Conservation (phyloP, 106 monocot species). For the Chionographis japonica region DNA sequence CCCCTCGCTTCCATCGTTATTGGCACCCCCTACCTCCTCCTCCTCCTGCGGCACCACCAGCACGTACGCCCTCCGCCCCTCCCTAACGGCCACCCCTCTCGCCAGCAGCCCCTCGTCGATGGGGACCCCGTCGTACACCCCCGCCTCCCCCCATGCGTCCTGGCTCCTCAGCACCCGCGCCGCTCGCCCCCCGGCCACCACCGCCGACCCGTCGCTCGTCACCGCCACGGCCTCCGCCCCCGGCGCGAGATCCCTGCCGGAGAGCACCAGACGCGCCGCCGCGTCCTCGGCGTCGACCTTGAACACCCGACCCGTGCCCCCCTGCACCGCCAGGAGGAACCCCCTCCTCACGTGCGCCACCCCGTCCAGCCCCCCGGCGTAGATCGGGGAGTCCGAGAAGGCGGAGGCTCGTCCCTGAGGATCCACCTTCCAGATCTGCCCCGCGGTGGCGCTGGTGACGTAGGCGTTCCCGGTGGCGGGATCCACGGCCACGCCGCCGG, state of each 20-base stretch:
- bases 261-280: constrained; percentile 23
- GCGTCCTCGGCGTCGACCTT: constrained; percentile 62
- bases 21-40: constrained; percentile 42
- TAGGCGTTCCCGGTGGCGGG: constrained; percentile 34
- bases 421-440: constrained; percentile 35
- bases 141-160: constrained; percentile 50
- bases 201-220: constrained; percentile 43
- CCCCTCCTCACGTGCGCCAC: constrained; percentile 42
- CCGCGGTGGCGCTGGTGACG: constrained; percentile 23
- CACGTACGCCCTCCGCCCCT: constrained; percentile 14
- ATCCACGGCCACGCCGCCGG: constrained; percentile 16
- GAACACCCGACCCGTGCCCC: constrained; percentile 32
- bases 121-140: constrained; percentile 25
- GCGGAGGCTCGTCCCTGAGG: constrained; percentile 23
- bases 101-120: too few relatives aligned
- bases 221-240: constrained; percentile 18
- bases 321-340: constrained; percentile 53
- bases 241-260: neutral
- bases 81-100: constrained; percentile 14
- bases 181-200: constrained; percentile 19
- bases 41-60: constrained; percentile 26
- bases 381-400: constrained; percentile 33
- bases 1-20: constrained; percentile 4
- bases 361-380: constrained; percentile 20
- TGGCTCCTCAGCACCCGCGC: constrained; percentile 32